phyloP scores from a whole-genome alignment of 1,284 basidiomycete genomes.

The Ganoderma lingzhi region DNA sequence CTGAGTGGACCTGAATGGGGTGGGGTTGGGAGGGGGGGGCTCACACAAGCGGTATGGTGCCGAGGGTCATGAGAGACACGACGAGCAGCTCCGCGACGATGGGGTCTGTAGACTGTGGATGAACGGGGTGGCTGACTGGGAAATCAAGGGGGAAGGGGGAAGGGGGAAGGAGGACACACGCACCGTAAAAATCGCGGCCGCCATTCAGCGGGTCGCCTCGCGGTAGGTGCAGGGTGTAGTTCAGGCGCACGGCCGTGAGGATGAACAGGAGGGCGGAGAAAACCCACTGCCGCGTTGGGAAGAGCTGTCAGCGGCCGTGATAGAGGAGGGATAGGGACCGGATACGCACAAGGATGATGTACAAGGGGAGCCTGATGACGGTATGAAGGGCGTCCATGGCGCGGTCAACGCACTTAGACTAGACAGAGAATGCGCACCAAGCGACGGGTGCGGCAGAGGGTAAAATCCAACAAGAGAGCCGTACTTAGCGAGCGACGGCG shows the following conservation, averaged over 20 bases:
- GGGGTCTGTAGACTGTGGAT: slow-evolving; percentile 53
- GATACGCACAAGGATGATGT: slow-evolving; percentile 31
- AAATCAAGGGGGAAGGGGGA: not conserved
- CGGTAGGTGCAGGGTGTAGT: slow-evolving; percentile 70
- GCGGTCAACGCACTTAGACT: slow-evolving; percentile 28
- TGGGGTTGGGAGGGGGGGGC: slow-evolving; percentile 34
- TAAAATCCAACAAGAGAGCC: not conserved
- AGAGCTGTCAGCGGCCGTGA: not conserved
- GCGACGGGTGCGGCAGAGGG: not conserved
- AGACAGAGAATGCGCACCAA: not conserved
- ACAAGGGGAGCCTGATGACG: slow-evolving; percentile 34
- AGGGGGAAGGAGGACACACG: not conserved
- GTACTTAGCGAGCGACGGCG: not conserved
- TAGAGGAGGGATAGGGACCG: not conserved
- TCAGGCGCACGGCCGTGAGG: slow-evolving; percentile 62
- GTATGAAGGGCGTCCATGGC: slow-evolving; percentile 28
- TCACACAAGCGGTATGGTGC: slow-evolving; percentile 67
- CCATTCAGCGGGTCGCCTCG: slow-evolving; percentile 63
- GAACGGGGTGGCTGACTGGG: not conserved
- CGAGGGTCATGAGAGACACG: slow-evolving; percentile 63
- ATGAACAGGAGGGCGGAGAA: slow-evolving; percentile 66
- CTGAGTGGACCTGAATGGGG: not conserved
- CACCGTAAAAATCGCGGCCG: slow-evolving; percentile 66
- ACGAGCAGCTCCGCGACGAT: slow-evolving; percentile 70
- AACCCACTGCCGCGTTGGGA: slow-evolving; percentile 48